Base-by-base conservation (phyloP, 202 grass and related monocot species). In the Carex arenaria region DNA sequence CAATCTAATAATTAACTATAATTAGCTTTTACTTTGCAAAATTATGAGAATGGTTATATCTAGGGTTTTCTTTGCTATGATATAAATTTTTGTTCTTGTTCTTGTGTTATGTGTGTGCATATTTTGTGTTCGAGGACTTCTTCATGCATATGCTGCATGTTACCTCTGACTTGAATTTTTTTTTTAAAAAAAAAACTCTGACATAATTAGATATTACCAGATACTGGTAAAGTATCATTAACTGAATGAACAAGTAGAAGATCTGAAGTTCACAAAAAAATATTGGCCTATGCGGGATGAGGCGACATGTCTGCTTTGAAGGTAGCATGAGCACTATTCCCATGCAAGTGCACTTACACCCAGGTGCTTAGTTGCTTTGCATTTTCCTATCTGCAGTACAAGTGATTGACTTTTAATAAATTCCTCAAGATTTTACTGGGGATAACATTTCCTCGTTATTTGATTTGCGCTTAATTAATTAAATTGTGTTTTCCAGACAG, bases 261-360 rank as follows among this genome's bases (percentile, higher is more conserved):
- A 11, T 72, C 7, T 49, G 17, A 72, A 22, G 65, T 14, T n/a
- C 15, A n/a, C 8, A 40, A 40, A 42, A 71, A 45, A 72, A 23
- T 67, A 36, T 5, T 51, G 19, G 6, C 22, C 45, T 14, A 52
- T 78, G 53, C 7, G 49, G 51, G 13, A 75, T 32, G 26, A 13
- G 38, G 79, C 59, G 64, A 82, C 79, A 82, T 82, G 61, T 81
- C 40, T 81, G 38, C 45, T 45, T 67, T 64, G 8, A 51, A 65
- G 79, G 42, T 51, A 81, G n/a, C 79, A 67, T 49, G 63, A 6
- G 31, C 22, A 63, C 30, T 80, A 32, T 64, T 61, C 3, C 78
- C 55, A 63, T 80, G 78, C 74, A 78, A 53, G 26, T 78, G 74
- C 74, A 78, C 74, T 36, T 59, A 34, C 74, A 59, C 19, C 74